phyloP scores from a whole-genome alignment of 2,329 filamentous ascomycete genomes.

The Alternaria gaisen region DNA sequence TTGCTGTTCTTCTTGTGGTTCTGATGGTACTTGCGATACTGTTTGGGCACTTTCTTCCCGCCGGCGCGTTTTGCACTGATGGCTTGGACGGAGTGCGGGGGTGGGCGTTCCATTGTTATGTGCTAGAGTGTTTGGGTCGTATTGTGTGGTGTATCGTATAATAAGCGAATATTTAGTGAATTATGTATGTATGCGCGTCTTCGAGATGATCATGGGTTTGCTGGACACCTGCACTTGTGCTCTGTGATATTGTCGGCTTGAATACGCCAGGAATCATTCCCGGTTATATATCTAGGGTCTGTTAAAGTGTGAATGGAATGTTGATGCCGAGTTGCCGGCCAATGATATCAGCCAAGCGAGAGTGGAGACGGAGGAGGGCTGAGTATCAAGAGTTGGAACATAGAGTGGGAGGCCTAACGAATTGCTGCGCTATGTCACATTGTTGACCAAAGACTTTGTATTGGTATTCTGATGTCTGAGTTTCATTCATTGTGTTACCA shows the following conservation, averaged over 20 bases:
- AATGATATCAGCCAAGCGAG: constrained; percentile 25
- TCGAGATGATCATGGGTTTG: neutral
- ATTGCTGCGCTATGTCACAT: neutral
- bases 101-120: constrained; percentile 19
- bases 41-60: constrained; percentile 29
- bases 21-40: constrained; percentile 25
- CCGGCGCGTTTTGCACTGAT: constrained; percentile 25
- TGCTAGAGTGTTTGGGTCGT: neutral
- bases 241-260: neutral
- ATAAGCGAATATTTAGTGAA: neutral
- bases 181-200: neutral
- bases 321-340: constrained; percentile 18
- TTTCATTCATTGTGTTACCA: neutral
- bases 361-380: constrained; percentile 1
- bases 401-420: neutral
- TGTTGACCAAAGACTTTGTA: neutral
- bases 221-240: neutral
- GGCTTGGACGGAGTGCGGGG: constrained; percentile 26
- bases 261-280: neutral
- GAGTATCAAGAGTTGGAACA: neutral
- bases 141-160: neutral
- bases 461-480: neutral
- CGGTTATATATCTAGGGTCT: neutral
- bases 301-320: neutral
- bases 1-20: constrained; percentile 12